These are phyloP conservation scores for Phytopythium oedochilum DNA, from an alignment of 352 stramenopile genomes.

Conservation along the genomic window DNA sequence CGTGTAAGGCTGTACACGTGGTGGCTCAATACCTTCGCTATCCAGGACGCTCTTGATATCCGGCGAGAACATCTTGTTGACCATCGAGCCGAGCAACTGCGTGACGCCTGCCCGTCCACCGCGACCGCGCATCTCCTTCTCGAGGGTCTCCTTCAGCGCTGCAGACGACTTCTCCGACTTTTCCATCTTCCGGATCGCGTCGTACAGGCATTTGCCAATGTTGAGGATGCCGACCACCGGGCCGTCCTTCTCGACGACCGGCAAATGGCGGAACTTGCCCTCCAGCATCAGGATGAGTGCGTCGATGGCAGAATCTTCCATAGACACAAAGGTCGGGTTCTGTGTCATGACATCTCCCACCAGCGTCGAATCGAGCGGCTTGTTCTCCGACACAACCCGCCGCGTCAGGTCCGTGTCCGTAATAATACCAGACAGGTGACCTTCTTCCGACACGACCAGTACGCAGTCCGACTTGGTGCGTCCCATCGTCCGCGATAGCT, in stretches of 20 bases:
- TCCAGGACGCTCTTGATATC: constrained; percentile 85
- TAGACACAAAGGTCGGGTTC: constrained; percentile 82
- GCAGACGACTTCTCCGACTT: constrained; percentile 80
- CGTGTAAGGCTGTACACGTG: constrained; percentile 81
- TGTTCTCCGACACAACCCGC: constrained; percentile 78
- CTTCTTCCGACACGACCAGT: constrained; percentile 88
- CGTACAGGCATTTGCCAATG: constrained; percentile 98
- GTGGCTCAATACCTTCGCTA: constrained; percentile 67
- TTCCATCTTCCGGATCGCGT: constrained; percentile 97
- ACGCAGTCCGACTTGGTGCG: constrained; percentile 90
- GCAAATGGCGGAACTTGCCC: constrained; percentile 85
- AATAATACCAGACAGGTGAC: constrained; percentile 92
- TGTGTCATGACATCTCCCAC: constrained; percentile 82
- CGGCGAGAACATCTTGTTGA: constrained; percentile 85
- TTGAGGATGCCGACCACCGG: constrained; percentile 95
- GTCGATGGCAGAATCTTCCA: constrained; percentile 78
- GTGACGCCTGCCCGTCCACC: constrained; percentile 34
- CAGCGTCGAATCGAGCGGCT: constrained; percentile 55
- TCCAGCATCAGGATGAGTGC: constrained; percentile 85
- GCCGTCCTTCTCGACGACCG: constrained; percentile 72
- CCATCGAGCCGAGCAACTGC: constrained; percentile 76
- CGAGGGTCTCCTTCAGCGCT: constrained; percentile 66
- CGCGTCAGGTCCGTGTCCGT: constrained; percentile 91
- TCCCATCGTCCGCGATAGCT: constrained; percentile 86
- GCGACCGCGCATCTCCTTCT: constrained; percentile 69